Conservation (phyloP, 2,329 filamentous ascomycete genomes). For the Fusarium coffeatum region DNA sequence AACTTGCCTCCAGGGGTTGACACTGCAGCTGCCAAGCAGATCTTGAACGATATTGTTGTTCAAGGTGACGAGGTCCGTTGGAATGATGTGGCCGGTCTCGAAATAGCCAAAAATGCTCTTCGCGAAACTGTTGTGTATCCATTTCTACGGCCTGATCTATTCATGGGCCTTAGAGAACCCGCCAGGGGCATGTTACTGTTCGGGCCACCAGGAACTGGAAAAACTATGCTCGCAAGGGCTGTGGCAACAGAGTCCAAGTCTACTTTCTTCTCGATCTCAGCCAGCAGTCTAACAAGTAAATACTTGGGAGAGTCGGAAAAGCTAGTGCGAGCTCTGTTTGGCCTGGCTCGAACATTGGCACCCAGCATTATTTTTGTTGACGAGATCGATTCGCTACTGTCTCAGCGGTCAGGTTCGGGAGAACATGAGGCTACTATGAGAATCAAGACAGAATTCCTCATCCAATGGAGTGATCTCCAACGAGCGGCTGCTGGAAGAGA, state of each 20-base stretch:
- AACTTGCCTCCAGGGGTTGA: constrained; percentile 86
- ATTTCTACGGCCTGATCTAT: constrained; percentile 92
- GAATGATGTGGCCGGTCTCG: constrained; percentile 91
- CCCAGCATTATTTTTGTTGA: constrained; percentile 99
- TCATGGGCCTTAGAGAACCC: constrained; percentile 94
- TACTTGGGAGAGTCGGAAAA: constrained; percentile 98
- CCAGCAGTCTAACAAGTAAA: constrained; percentile 93
- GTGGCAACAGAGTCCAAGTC: constrained; percentile 95
- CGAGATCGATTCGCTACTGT: constrained; percentile 94
- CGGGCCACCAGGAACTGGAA: constrained; percentile 96
- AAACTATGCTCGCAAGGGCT: constrained; percentile 93
- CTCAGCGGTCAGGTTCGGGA: constrained; percentile 81
- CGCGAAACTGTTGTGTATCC: constrained; percentile 98
- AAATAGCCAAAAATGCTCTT: constrained; percentile 88
- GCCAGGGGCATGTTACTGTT: constrained; percentile 96
- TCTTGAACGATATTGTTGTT: constrained; percentile 95
- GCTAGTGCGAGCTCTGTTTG: constrained; percentile 90
- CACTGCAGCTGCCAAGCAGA: constrained; percentile 84
- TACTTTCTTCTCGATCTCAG: constrained; percentile 97
- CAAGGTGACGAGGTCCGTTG: constrained; percentile 95
- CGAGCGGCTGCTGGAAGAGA: constrained; percentile 90
- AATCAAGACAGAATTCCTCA: constrained; percentile 97
- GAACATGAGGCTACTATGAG: constrained; percentile 94
- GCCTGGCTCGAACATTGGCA: constrained; percentile 86
- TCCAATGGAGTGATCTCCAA: constrained; percentile 96